Evolutionary conservation across 2,329 filamentous ascomycete genomes (phyloP).

Genomic region (Talaromyces amestolkiae): DNA sequence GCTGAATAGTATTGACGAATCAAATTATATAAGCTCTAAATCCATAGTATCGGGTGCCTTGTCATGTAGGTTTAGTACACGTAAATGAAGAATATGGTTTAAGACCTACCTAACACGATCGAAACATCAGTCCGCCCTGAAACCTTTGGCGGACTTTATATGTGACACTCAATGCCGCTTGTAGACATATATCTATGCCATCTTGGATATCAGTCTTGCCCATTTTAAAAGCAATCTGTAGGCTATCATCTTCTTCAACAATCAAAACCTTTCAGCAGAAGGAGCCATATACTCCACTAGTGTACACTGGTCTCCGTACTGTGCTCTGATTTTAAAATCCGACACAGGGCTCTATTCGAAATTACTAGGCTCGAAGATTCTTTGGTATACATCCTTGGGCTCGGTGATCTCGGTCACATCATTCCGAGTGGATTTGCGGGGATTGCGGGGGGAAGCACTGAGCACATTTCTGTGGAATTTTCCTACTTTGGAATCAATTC

Average conservation of each 20-base stretch:
- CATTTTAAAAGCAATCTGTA: neutral
- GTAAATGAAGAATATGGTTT: neutral
- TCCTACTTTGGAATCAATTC: neutral
- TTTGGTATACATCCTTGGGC: neutral
- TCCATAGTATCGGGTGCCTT: neutral
- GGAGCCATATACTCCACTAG: constrained; percentile 32
- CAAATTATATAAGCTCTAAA: neutral
- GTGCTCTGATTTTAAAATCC: neutral
- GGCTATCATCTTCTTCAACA: neutral
- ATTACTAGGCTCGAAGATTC: neutral
- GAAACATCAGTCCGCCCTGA: neutral
- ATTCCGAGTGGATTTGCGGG: neutral
- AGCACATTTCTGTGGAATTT: neutral
- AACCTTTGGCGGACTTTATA: neutral
- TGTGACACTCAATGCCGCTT: neutral
- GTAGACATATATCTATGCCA: neutral
- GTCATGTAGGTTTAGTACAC: neutral
- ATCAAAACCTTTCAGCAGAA: neutral
- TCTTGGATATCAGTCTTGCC: neutral
- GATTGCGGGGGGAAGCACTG: neutral
- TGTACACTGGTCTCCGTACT: neutral
- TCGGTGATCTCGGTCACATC: neutral
- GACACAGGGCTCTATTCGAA: neutral
- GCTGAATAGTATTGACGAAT: neutral
- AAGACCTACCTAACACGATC: neutral